phyloP scores from a whole-genome alignment of 176 grass and related monocot species.

The Cenchrus americanus region DNA sequence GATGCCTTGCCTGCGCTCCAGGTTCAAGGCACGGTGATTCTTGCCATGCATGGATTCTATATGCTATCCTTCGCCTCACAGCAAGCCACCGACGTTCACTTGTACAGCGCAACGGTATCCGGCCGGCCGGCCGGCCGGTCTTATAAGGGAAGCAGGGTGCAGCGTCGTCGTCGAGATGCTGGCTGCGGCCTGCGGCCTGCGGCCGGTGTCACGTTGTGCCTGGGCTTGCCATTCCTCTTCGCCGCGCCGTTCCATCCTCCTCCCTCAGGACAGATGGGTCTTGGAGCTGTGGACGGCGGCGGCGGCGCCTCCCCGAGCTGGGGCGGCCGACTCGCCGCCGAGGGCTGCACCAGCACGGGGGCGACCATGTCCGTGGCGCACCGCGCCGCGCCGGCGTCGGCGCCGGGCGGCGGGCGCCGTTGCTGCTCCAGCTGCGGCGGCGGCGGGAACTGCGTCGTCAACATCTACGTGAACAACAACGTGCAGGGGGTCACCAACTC shows the following conservation, averaged over 20 bases:
- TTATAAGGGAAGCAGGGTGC: not conserved
- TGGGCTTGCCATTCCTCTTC: not conserved
- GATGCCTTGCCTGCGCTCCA: not conserved
- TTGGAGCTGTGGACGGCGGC: not conserved
- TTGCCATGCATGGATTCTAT: not conserved
- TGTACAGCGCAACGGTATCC: not conserved
- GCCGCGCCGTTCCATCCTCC: no score
- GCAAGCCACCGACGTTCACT: not conserved
- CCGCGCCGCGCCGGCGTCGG: no score
- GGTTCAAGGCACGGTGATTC: conserved; percentile 12
- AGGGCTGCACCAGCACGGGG: conserved; percentile 50
- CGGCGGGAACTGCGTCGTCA: conserved; percentile 48
- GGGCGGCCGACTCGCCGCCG: not conserved
- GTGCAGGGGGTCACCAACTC: conserved; percentile 92
- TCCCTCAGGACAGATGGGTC: not conserved
- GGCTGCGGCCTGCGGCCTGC: no score
- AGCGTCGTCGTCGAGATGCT: not conserved
- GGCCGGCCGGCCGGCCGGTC: not conserved
- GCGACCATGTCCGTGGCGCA: conserved; percentile 45
- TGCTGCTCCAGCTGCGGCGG: not conserved
- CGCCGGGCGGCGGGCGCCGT: not conserved
- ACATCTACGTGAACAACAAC: conserved; percentile 76
- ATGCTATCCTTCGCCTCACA: conserved; percentile 4
- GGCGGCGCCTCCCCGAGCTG: not conserved
- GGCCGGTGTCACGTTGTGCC: not conserved